Evolutionary conservation across 441 rosid species (phyloP).

Genomic region (Pelargonium australe): DNA sequence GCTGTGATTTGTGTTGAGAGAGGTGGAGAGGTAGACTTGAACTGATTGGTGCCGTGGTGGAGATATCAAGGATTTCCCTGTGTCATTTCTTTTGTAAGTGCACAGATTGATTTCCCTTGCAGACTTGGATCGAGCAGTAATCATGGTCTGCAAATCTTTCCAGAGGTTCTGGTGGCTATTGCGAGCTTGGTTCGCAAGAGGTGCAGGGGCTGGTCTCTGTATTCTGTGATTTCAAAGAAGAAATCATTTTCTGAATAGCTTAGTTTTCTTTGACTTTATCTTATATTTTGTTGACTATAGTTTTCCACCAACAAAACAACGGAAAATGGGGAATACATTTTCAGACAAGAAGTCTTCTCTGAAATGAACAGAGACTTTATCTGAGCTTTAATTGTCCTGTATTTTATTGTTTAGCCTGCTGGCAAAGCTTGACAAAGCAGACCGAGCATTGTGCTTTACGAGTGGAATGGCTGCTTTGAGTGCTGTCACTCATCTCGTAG

Average conservation of each 20-base stretch:
- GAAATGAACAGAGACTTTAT: background rate
- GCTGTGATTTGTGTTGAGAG: background rate
- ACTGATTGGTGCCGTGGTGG: background rate
- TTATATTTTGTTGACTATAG: background rate
- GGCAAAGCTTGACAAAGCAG: constrained; percentile 91
- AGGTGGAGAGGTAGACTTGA: background rate
- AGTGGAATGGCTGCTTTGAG: constrained; percentile 98
- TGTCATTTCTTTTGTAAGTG: background rate
- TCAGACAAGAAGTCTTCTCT: too few species aligned
- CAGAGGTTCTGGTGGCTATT: background rate
- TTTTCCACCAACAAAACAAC: too few species aligned
- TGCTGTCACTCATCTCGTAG: constrained; percentile 69
- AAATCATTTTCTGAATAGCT: background rate
- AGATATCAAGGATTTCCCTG: background rate
- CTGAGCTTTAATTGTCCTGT: background rate
- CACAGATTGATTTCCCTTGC: background rate
- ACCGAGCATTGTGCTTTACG: constrained; percentile 91
- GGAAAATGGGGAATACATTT: too few species aligned
- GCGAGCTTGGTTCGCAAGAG: background rate
- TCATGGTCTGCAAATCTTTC: background rate
- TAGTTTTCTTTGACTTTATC: background rate
- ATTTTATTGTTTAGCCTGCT: constrained; percentile 48
- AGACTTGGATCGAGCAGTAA: too few species aligned
- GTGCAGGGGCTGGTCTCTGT: background rate
- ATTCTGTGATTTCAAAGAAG: background rate